These are phyloP conservation scores for Arabidopsis hybrid DNA, from an alignment of 441 rosid species.

Conservation along the genomic window DNA sequence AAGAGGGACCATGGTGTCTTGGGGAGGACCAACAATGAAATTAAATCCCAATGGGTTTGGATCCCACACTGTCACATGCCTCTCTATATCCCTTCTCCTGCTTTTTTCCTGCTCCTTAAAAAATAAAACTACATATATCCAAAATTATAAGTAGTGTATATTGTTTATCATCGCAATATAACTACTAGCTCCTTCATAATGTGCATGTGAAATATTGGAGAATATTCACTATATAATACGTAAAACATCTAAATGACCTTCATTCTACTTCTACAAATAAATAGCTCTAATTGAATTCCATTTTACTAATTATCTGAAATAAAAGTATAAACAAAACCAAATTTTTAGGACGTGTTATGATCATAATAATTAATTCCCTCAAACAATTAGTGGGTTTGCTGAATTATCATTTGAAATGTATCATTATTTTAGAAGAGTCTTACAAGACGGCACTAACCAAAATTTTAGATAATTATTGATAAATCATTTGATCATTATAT, in stretches of 20 bases:
- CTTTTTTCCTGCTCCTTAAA: slow-evolving; percentile 46
- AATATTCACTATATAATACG: too few species aligned
- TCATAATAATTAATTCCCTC: neutral
- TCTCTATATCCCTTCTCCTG: slow-evolving; percentile 38
- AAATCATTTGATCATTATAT: slow-evolving; percentile 24
- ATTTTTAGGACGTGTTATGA: neutral
- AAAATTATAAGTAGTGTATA: neutral
- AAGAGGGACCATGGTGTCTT: slow-evolving; percentile 50
- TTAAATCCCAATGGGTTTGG: slow-evolving; percentile 49
- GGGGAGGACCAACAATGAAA: slow-evolving; percentile 48
- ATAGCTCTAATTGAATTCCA: neutral
- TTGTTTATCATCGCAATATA: neutral
- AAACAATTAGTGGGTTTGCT: slow-evolving; percentile 9
- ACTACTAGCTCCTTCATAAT: slow-evolving; percentile 2
- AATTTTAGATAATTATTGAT: slow-evolving; percentile 7
- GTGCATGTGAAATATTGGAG: too few species aligned
- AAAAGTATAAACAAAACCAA: neutral
- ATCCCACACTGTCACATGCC: slow-evolving; percentile 52
- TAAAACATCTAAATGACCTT: too few species aligned
- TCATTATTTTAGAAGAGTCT: slow-evolving; percentile 36
- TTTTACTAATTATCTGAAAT: neutral
- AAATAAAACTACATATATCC: slow-evolving; percentile 22
- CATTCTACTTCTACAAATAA: too few species aligned
- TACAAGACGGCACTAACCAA: slow-evolving; percentile 40
- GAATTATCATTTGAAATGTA: slow-evolving; percentile 16